phyloP scores from a whole-genome alignment of 805 yeast genomes.

The Metschnikowia henanensis region DNA sequence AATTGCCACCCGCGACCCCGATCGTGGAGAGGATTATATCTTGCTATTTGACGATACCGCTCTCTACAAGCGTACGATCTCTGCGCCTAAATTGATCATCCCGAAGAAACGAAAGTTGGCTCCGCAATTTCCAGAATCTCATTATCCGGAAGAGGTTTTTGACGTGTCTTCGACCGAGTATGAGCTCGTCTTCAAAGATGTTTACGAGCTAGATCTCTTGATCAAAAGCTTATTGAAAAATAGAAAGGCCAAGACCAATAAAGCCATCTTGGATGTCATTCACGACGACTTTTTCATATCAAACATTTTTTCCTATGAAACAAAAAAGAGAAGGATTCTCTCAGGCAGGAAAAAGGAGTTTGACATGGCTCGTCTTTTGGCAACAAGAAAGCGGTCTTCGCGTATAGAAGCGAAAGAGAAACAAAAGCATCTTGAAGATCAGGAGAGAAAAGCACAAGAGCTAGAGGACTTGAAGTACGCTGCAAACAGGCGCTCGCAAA shows the following conservation, averaged over 20 bases:
- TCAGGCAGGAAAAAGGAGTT: slow-evolving; percentile 59
- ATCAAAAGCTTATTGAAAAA: slow-evolving; percentile 21
- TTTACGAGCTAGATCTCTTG: slow-evolving; percentile 29
- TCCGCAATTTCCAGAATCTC: slow-evolving; percentile 33
- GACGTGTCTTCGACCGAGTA: slow-evolving; percentile 30
- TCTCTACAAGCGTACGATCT: slow-evolving; percentile 41
- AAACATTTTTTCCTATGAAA: slow-evolving; percentile 39
- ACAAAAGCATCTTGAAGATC: slow-evolving; percentile 53
- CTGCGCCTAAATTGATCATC: slow-evolving; percentile 27
- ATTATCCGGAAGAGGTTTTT: slow-evolving; percentile 28
- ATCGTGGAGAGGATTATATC: slow-evolving; percentile 30
- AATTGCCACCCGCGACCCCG: neutral
- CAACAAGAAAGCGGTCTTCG: slow-evolving; percentile 72
- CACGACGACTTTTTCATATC: slow-evolving; percentile 20
- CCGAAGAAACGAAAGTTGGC: slow-evolving; percentile 37
- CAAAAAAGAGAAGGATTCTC: slow-evolving; percentile 53
- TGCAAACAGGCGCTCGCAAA: slow-evolving; percentile 38
- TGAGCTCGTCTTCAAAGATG: slow-evolving; percentile 31
- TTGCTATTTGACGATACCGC: slow-evolving; percentile 52
- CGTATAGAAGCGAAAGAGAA: slow-evolving; percentile 65
- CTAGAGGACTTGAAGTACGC: slow-evolving; percentile 46
- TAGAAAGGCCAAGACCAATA: slow-evolving; percentile 34
- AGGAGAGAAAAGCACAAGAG: slow-evolving; percentile 44
- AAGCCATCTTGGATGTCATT: slow-evolving; percentile 21
- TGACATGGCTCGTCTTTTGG: slow-evolving; percentile 61